Base-by-base conservation (phyloP, 2,329 filamentous ascomycete genomes). In the Fusarium anguioides region DNA sequence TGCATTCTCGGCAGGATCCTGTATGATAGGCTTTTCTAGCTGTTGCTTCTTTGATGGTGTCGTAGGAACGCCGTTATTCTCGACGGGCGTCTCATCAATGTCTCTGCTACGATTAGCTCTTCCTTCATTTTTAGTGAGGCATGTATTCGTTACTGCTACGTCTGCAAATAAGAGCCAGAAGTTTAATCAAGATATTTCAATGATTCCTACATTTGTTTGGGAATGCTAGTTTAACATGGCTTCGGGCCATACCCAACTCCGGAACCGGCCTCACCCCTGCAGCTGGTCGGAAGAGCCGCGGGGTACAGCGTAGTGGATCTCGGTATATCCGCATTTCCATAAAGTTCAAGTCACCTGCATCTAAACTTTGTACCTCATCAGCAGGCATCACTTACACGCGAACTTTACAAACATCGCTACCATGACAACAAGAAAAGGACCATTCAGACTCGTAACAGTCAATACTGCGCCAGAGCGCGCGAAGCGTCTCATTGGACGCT, bases 401-500 rank as follows among this genome's bases (percentile, higher is more conserved):
- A 26, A 10, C 8, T 31, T 15, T 10, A 7, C 29, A 17, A 20
- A 5, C 7, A 24, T 1, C 12, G 1, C 17, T 5, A 44, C 3
- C 23, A 60, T 60, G 57, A n/a, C 54, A 1, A 18, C 21, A 9
- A 60, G 31, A 18, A 60, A 60, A 12, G 57, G 57, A 2, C 57
- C 57, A 0, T 60, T 60, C 6, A 37, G 57, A 27, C 31, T 60
- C 0, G 55, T 60, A 6, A 60, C 57, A 0, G 57, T 60, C 6
- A 60, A 60, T 21, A 60, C 54, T 1, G 57, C 57, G 2, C 57
- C 57, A 2, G 57, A 60, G 20, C 57, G 57, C 2, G 57, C 57
- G 8, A 60, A 60, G 2, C 57, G 44, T 2, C 57, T 60, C 1
- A 60, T 60, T 17, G 57, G 57, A 15, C 55, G 57, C 8, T 17